Base-by-base conservation (phyloP, 768 basidiomycete genomes). In the Boletus insuetus region DNA sequence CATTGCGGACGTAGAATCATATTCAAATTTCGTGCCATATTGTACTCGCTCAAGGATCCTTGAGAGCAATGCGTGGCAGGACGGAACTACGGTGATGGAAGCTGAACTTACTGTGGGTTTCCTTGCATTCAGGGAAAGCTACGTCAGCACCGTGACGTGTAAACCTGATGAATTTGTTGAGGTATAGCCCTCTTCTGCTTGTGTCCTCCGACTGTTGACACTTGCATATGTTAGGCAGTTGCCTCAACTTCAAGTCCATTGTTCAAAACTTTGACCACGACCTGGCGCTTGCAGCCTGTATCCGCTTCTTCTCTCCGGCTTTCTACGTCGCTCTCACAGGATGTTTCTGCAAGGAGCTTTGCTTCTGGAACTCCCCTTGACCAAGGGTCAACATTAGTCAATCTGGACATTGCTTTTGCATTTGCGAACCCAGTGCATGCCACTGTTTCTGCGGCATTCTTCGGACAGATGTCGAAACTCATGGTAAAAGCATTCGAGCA, bases 401-500 rank as follows among this genome's bases (percentile, higher is more conserved):
- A 87, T 14, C 80, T 97, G 51, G 89, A 95, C 59, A 77, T 99
- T 35, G 79, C 80, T 1, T 99, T 89, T 70, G 83, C 89, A 24
- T 98, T 98, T 68, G 81, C 89, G 44, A 94, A 85, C 64, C 94
- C 94, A 0, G 62, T 95, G 31, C 87, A 98, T 67, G 88, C 91
- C 3, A 80, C 84, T 6, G 79, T 95, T n/a, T 90, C 91, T 5
- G 79, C 86, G 20, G 75, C 85, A 4, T 94, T 98, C 69, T 91
- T 98, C 67, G 89, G 89, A 10, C 85, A 89, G 66, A 86, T 97
- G 6, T 90, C 91, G 4, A 83, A 82, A 61, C 79, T 87, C 72
- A 98, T 97, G 93, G 86, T 98, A 22, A 75, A 86, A 50, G 94
- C 95, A 1, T 99, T 99, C 63, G 94, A 98, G 73, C 79, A 87